These are phyloP conservation scores for Puccinia brachypodii DNA, from an alignment of 1,284 basidiomycete species.

Conservation along the genomic window DNA sequence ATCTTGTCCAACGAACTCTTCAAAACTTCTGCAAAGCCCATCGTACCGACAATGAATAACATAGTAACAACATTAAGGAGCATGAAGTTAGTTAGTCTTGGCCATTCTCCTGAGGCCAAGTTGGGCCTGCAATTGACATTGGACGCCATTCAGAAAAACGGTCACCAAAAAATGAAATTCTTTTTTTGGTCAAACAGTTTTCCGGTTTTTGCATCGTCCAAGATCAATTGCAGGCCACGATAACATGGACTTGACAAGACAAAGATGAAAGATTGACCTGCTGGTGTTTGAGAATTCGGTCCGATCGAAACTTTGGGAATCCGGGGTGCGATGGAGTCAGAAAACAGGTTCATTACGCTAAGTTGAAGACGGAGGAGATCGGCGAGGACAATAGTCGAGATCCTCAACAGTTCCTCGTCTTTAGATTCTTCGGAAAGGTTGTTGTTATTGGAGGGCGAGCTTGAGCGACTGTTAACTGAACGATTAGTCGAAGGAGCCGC, in stretches of 20 bases:
- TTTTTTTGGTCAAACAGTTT: neutral
- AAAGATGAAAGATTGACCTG: conserved; percentile 13
- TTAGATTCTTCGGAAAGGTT: conserved; percentile 20
- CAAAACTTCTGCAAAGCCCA: conserved; percentile 58
- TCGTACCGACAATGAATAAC: neutral
- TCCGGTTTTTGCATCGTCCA: neutral
- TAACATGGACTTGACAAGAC: neutral
- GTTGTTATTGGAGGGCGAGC: conserved; percentile 10
- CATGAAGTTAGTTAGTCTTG: neutral
- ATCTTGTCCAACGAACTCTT: conserved; percentile 62
- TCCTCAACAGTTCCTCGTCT: conserved; percentile 26
- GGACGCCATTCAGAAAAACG: neutral
- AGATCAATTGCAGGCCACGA: neutral
- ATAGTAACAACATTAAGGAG: neutral
- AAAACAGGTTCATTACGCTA: conserved; percentile 20
- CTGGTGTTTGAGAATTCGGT: conserved; percentile 10
- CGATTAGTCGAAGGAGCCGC: conserved; percentile 15
- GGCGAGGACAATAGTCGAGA: conserved; percentile 18
- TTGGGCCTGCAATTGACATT: neutral
- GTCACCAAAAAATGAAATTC: neutral
- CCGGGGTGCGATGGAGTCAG: neutral
- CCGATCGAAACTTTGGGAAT: conserved; percentile 32
- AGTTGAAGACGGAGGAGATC: conserved; percentile 7
- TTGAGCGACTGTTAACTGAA: neutral
- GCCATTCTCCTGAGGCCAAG: neutral